A percentile compares a stretch with the other conserved stretches of the same genome.
Evolutionary conservation across 129 eudicot species (phyloP).

Genomic region (Silybum marianum): DNA sequence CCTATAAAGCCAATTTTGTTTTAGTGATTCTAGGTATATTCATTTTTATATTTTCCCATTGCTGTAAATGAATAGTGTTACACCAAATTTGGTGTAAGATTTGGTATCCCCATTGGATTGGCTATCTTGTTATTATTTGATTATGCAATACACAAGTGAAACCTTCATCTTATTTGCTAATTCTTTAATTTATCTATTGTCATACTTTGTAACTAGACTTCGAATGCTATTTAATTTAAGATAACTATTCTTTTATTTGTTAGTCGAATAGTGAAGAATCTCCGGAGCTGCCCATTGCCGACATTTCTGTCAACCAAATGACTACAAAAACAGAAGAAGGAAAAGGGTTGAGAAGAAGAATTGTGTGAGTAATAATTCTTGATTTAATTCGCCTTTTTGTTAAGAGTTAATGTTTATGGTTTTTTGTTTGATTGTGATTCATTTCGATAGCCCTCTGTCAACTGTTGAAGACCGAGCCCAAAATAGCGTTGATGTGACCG

Average conservation of each 20-base stretch:
- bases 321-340: constrained; percentile 50
- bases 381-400: background rate
- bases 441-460: constrained; percentile 45
- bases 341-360: constrained; percentile 77
- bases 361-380: constrained; percentile 45
- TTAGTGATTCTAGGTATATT: background rate
- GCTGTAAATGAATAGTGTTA: background rate
- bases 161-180: background rate
- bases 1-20: too few species aligned
- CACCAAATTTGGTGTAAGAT: background rate
- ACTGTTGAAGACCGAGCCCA: constrained; percentile 42
- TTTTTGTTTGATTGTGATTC: background rate
- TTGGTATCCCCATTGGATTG: background rate
- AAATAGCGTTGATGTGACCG: constrained; percentile 37
- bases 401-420: background rate
- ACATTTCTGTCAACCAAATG: constrained; percentile 29
- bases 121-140: background rate
- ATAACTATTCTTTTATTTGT: constrained; percentile 4
- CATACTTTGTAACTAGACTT: constrained; percentile 1
- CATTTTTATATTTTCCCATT: background rate
- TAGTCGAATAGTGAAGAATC: constrained; percentile 32
- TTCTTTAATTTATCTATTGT: background rate
- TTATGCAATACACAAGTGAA: constrained; percentile 1
- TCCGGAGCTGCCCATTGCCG: constrained; percentile 38
- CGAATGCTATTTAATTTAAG: constrained; percentile 1